Conservation (phyloP, 2,329 filamentous ascomycete species). For the Cladophialophora chaetospira region DNA sequence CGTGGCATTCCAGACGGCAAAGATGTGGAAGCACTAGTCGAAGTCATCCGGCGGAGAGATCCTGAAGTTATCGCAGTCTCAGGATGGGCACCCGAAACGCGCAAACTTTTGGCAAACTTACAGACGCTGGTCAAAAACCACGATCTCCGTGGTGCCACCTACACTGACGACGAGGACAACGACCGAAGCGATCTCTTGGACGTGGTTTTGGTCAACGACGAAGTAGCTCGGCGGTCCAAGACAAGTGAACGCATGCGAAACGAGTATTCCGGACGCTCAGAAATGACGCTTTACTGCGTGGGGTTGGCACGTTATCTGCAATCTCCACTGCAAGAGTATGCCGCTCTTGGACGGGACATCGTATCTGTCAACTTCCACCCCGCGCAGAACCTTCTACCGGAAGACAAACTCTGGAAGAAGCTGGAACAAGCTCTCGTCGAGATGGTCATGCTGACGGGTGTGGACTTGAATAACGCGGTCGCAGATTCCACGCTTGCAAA, state of each 20-base stretch:
- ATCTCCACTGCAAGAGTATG: slow-evolving; percentile 95
- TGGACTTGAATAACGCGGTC: slow-evolving; percentile 92
- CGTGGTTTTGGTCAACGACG: slow-evolving; percentile 90
- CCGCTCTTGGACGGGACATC: slow-evolving; percentile 84
- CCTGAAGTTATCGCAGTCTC: slow-evolving; percentile 90
- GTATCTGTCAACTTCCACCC: slow-evolving; percentile 84
- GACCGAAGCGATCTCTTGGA: slow-evolving; percentile 79
- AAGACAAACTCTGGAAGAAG: slow-evolving; percentile 82
- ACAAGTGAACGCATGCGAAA: slow-evolving; percentile 76
- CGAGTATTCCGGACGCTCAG: slow-evolving; percentile 71
- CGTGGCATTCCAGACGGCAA: slow-evolving; percentile 66
- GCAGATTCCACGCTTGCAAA: slow-evolving; percentile 79
- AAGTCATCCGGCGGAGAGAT: slow-evolving; percentile 74
- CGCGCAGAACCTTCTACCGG: slow-evolving; percentile 82
- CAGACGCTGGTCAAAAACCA: slow-evolving; percentile 76
- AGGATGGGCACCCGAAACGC: slow-evolving; percentile 83
- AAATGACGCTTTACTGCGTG: slow-evolving; percentile 84
- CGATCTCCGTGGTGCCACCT: slow-evolving; percentile 76
- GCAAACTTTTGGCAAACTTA: slow-evolving; percentile 79
- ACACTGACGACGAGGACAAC: slow-evolving; percentile 77
- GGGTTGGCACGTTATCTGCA: slow-evolving; percentile 89
- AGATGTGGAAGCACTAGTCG: slow-evolving; percentile 70
- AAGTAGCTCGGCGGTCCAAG: slow-evolving; percentile 95
- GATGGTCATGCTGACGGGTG: slow-evolving; percentile 94
- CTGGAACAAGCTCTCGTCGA: slow-evolving; percentile 97